These are phyloP conservation scores for Chiua virens DNA, from an alignment of 768 basidiomycete species.

Conservation along the genomic window DNA sequence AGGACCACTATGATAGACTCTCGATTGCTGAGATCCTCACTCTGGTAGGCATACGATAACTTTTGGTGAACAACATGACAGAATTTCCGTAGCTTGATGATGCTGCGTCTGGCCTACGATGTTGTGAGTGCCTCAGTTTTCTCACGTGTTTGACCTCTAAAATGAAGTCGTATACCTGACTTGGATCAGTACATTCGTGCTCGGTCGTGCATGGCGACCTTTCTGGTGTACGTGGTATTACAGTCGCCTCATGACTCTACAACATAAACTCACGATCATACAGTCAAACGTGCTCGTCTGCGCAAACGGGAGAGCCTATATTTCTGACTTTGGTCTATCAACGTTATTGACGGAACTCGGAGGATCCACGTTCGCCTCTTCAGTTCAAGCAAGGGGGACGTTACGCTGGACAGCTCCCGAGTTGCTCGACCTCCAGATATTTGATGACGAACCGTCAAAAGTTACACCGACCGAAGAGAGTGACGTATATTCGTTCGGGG, in stretches of 20 bases:
- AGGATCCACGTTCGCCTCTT: slow-evolving; percentile 35
- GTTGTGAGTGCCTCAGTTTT: slow-evolving; percentile 6
- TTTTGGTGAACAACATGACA: background rate
- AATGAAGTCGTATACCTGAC: background rate
- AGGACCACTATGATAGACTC: slow-evolving; percentile 9
- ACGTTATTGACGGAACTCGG: slow-evolving; percentile 40
- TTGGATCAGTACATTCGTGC: slow-evolving; percentile 18
- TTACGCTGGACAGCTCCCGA: slow-evolving; percentile 18
- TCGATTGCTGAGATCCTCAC: slow-evolving; percentile 1
- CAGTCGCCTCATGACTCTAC: too few relatives aligned
- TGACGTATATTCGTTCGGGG: slow-evolving; percentile 24
- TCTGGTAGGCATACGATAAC: background rate
- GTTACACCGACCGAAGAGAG: slow-evolving; percentile 8
- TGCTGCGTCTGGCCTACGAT: slow-evolving; percentile 19
- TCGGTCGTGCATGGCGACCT: slow-evolving; percentile 19
- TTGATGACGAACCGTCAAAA: slow-evolving; percentile 5
- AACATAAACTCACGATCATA: background rate
- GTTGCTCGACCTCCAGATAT: slow-evolving; percentile 30
- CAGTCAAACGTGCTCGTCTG: slow-evolving; percentile 20
- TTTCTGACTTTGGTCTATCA: slow-evolving; percentile 48
- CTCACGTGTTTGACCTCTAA: background rate
- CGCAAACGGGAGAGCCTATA: slow-evolving; percentile 12
- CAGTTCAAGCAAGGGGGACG: slow-evolving; percentile 32
- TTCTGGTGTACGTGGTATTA: slow-evolving; percentile 19
- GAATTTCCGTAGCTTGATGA: slow-evolving; percentile 12